Evolutionary conservation across 768 basidiomycete species (phyloP).

Genomic region (Fistulinella prunicolor): DNA sequence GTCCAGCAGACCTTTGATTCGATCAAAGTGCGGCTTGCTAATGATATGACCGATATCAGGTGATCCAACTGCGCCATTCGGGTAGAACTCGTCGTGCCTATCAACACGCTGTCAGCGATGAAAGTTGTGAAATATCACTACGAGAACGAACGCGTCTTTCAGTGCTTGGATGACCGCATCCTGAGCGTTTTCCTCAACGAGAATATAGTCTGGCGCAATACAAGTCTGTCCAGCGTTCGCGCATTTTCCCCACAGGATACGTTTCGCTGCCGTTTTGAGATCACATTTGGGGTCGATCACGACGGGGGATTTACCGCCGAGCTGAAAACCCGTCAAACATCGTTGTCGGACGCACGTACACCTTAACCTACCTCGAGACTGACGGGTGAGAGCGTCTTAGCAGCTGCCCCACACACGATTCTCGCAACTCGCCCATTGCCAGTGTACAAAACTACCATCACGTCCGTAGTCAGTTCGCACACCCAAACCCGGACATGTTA

Average conservation of each 20-base stretch:
- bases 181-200: slow-evolving; percentile 42
- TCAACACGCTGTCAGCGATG: not conserved
- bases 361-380: slow-evolving; percentile 45
- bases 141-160: slow-evolving; percentile 38
- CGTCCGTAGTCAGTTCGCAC: too few species aligned
- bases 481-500: not conserved
- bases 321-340: slow-evolving; percentile 32
- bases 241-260: slow-evolving; percentile 82
- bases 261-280: slow-evolving; percentile 58
- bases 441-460: slow-evolving; percentile 50
- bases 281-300: slow-evolving; percentile 70
- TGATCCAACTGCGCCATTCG: slow-evolving; percentile 41
- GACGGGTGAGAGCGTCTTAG: slow-evolving; percentile 70
- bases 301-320: slow-evolving; percentile 74
- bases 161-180: slow-evolving; percentile 40
- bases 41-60: slow-evolving; percentile 53
- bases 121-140: not conserved
- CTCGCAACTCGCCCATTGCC: slow-evolving; percentile 59
- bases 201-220: slow-evolving; percentile 55
- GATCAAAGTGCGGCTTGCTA: slow-evolving; percentile 49
- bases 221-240: slow-evolving; percentile 80
- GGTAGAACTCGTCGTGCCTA: slow-evolving; percentile 36
- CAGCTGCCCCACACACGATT: slow-evolving; percentile 72
- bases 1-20: slow-evolving; percentile 62
- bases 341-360: not conserved